Percentiles rank a stretch among this genome's conserved stretches.
Conservation (phyloP, 2,329 filamentous ascomycete genomes). For the Epichloe typhina region DNA sequence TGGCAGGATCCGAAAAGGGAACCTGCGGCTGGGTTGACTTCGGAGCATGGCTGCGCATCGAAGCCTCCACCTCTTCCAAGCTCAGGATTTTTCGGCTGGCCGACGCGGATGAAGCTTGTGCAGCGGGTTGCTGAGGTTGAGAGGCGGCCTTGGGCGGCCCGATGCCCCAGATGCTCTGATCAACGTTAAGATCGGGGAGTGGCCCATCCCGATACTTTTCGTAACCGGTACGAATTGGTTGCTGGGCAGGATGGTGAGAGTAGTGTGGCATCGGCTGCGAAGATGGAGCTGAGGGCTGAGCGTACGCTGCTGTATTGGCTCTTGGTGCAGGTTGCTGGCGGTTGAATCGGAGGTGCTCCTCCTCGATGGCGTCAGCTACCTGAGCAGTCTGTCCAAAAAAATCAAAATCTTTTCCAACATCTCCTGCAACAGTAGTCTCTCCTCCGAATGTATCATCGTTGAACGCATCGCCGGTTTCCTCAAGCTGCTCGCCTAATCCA, state of each 20-base stretch:
- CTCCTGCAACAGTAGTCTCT: conserved; percentile 25
- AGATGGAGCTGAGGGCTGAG: conserved; percentile 21
- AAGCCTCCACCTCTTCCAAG: conserved; percentile 89
- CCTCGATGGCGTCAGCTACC: conserved; percentile 72
- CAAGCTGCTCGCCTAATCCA: conserved; percentile 77
- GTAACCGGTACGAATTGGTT: conserved; percentile 68
- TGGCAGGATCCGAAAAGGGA: conserved; percentile 19
- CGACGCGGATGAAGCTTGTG: conserved; percentile 14
- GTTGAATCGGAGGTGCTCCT: conserved; percentile 77
- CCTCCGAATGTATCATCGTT: conserved; percentile 88
- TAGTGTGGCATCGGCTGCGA: conserved; percentile 21
- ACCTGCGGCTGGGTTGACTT: conserved; percentile 27
- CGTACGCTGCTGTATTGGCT: conserved; percentile 10
- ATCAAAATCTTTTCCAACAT: conserved; percentile 86
- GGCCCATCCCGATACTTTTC: conserved; percentile 84
- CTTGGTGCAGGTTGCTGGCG: conserved; percentile 53
- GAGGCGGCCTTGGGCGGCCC: conserved; percentile 37
- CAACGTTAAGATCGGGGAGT: conserved; percentile 80
- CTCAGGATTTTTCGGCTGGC: conserved; percentile 73
- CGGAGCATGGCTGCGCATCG: conserved; percentile 63
- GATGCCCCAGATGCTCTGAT: conserved; percentile 85
- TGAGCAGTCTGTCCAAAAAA: conserved; percentile 97
- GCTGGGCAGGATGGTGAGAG: conserved; percentile 27
- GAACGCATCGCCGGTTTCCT: conserved; percentile 85
- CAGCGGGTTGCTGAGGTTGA: conserved; percentile 15